Conservation (phyloP, 108 stramenopile species). For the Fragilaria radians region DNA sequence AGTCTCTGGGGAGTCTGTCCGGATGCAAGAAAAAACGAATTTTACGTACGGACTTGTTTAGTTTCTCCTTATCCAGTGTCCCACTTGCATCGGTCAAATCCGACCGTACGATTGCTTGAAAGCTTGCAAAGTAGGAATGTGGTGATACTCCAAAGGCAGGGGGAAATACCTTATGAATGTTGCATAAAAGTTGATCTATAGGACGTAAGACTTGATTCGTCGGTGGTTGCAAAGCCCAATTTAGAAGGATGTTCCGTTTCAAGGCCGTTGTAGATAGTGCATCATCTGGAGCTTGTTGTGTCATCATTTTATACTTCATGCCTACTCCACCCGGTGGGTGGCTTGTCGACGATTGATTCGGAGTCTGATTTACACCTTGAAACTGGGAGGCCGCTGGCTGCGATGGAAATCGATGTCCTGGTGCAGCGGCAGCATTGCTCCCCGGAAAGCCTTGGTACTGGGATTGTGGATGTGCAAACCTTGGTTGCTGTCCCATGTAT, state of each 20-base stretch:
- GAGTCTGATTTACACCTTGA: too few species aligned
- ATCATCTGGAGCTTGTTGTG: conserved; percentile 33
- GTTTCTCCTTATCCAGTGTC: too few species aligned
- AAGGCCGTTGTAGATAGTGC: conserved; percentile 44
- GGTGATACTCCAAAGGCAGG: conserved; percentile 57
- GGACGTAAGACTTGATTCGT: conserved; percentile 57
- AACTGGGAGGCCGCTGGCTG: too few species aligned
- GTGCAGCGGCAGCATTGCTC: too few species aligned
- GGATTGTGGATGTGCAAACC: too few species aligned
- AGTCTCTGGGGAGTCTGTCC: conserved; percentile 39
- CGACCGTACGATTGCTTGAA: conserved; percentile 39
- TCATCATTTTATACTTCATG: conserved; percentile 62
- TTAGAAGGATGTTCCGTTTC: conserved; percentile 61
- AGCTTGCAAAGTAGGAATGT: conserved; percentile 77
- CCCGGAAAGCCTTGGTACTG: too few species aligned
- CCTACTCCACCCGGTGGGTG: too few species aligned
- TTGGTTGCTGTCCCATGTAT: too few species aligned
- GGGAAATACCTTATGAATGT: conserved; percentile 74
- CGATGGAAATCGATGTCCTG: too few species aligned
- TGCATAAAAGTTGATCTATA: conserved; percentile 53
- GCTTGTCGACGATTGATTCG: too few species aligned
- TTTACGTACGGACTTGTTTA: conserved; percentile 42
- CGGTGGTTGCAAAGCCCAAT: conserved; percentile 83
- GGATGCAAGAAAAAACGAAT: conserved; percentile 47
- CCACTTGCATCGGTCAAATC: conserved; percentile 34